phyloP scores from a whole-genome alignment of 1,139 yeast species.

The Geotrichum phurueaensis region DNA sequence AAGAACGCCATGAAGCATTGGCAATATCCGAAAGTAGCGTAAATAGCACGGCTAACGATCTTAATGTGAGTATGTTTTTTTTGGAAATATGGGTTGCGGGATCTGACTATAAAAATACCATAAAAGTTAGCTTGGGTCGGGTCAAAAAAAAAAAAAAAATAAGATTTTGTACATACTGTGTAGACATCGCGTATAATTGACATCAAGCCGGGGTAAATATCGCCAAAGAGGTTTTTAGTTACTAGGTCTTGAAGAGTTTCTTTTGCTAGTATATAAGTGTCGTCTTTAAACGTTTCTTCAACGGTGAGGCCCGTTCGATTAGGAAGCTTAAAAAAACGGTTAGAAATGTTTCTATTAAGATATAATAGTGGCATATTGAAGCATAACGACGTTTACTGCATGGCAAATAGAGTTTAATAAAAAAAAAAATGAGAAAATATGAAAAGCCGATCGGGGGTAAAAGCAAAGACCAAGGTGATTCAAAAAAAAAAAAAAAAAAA shows the following conservation, averaged over 20 bases:
- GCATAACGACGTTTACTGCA: background rate
- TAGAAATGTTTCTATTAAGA: background rate
- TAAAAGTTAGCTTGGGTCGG: background rate
- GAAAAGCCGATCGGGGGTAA: no score
- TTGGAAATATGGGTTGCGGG: slow-evolving; percentile 5
- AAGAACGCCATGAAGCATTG: slow-evolving; percentile 13
- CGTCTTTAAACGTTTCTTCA: slow-evolving; percentile 27
- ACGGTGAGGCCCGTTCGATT: slow-evolving; percentile 25
- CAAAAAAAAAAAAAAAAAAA: background rate
- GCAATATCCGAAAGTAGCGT: slow-evolving; percentile 12
- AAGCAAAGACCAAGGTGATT: background rate
- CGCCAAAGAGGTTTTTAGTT: slow-evolving; percentile 10
- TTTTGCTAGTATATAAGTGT: slow-evolving; percentile 10
- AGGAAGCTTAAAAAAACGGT: slow-evolving; percentile 24
- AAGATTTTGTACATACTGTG: slow-evolving; percentile 7
- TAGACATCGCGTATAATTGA: slow-evolving; percentile 10
- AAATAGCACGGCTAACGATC: slow-evolving; percentile 12
- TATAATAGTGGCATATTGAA: background rate
- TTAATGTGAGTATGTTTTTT: slow-evolving; percentile 7
- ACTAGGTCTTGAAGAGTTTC: slow-evolving; percentile 13
- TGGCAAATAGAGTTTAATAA: background rate
- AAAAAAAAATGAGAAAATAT: background rate
- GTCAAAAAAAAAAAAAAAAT: background rate
- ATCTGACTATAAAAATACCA: slow-evolving; percentile 7
- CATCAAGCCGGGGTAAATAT: slow-evolving; percentile 14